Base-by-base conservation (phyloP, 2,329 filamentous ascomycete species). In the Calonectria fujianensis region DNA sequence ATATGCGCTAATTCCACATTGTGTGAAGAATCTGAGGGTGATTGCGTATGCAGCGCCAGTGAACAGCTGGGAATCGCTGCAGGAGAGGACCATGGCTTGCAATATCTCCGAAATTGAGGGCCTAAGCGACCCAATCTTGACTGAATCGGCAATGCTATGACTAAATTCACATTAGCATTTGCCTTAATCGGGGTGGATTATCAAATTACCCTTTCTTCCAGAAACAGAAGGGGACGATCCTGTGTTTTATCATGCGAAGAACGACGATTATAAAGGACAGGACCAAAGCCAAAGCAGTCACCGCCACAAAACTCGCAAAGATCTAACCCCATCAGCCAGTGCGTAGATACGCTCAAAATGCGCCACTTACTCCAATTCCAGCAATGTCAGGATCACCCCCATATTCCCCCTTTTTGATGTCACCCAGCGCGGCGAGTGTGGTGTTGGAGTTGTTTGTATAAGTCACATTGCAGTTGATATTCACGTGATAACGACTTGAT, bases 31-130 rank as follows among this genome's bases (percentile, higher is more conserved):
- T 9, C 70, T 41, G 1, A 75, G 50, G 8, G 73, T 70, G 7
- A 75, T 31, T 45, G 70, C 70, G 41, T 73, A 75, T 5, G 73
- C 73, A n/a, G 65, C 73, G 51, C 70, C 73, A 2, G 70, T 73
- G 61, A 75, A 73, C 27, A 75, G 65, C 41, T 75, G 73, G 11
- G 73, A 64, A 41, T 75, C 73, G n/a, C 73, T 75, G 45, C 73
- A 75, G 1, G 73, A 72, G 27, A 75, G 73, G 27, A 75, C 66
- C 70, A 73, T 75, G 50, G 50, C 70, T 41, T 75, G 65, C 27
- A 73, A 32, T 27, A 75, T 70, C 24, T 75, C 70, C 6, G 73
- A 69, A 51, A 73, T 11, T 14, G 45, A 54, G 2, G 73, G 70
- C 27, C 72, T 70, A 61, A 70, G 64, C 29, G 41, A 61, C n/a